phyloP scores from a whole-genome alignment of 805 yeast species.

The Teunomyces tritomae region DNA sequence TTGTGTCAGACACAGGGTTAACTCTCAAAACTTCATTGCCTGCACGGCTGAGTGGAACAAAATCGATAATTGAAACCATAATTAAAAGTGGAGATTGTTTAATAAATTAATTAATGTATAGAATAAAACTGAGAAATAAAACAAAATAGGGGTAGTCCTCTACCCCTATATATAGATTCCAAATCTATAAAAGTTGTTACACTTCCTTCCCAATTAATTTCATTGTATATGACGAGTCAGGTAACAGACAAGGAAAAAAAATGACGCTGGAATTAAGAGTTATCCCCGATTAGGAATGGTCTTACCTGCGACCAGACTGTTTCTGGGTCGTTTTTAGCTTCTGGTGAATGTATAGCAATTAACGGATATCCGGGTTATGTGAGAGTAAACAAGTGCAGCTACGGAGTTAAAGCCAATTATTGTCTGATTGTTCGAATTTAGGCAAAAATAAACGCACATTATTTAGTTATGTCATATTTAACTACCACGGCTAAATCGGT shows the following conservation, averaged over 20 bases:
- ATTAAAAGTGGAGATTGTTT: neutral
- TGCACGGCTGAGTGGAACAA: conserved; percentile 7
- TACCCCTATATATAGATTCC: conserved; percentile 3
- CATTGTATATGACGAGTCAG: neutral
- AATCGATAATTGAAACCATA: conserved; percentile 2
- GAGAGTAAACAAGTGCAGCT: neutral
- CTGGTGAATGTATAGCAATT: neutral
- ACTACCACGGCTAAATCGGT: neutral
- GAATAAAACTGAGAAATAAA: neutral
- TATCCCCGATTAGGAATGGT: neutral
- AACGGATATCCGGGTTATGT: neutral
- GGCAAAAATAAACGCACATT: neutral
- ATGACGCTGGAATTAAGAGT: conserved; percentile 1
- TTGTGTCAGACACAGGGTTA: conserved; percentile 38
- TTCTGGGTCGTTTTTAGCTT: neutral
- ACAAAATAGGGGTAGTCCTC: neutral
- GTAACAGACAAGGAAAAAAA: neutral
- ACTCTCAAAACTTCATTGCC: conserved; percentile 39
- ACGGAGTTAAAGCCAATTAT: neutral
- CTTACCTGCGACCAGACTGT: neutral
- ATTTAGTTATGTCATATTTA: neutral
- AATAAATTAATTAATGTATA: neutral
- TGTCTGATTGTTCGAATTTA: neutral
- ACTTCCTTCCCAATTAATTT: neutral
- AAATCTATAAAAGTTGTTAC: conserved; percentile 1